Percentiles rank a stretch among this genome's conserved stretches.
These are phyloP conservation scores for Blastobotrys capitulatus DNA, from an alignment of 1,139 yeast species.

Conservation along the genomic window DNA sequence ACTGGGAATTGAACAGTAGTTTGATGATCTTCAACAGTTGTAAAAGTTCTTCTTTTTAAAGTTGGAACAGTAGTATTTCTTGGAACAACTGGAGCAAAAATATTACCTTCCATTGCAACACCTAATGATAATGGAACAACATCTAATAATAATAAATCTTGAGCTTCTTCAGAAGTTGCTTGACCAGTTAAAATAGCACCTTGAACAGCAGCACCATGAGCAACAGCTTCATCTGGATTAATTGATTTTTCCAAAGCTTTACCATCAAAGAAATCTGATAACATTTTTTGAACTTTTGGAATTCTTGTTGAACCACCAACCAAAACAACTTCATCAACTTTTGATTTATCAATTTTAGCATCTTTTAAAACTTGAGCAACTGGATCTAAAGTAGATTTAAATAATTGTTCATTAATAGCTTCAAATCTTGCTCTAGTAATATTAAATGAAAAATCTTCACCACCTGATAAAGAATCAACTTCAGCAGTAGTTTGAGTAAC, in stretches of 20 bases:
- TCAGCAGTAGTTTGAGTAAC: conserved; percentile 83
- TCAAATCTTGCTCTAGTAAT: conserved; percentile 91
- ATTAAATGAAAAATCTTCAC: conserved; percentile 75
- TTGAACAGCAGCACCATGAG: conserved; percentile 99
- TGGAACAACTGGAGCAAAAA: conserved; percentile 98
- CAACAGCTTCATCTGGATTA: conserved; percentile 96
- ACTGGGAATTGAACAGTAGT: conserved; percentile 99
- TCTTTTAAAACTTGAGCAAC: conserved; percentile 84
- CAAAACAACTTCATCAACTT: conserved; percentile 78
- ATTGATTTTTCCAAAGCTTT: conserved; percentile 85
- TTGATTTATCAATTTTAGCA: conserved; percentile 69
- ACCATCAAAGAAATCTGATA: conserved; percentile 83
- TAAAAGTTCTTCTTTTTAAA: conserved; percentile 99
- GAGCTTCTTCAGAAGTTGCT: conserved; percentile 94
- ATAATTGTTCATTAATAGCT: conserved; percentile 76
- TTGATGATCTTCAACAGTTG: conserved; percentile 99
- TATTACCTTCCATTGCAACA: conserved; percentile 99
- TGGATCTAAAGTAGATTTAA: conserved; percentile 82
- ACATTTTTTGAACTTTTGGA: conserved; percentile 86
- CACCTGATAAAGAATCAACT: conserved; percentile 75
- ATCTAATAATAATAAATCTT: conserved; percentile 95
- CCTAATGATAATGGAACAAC: conserved; percentile 98
- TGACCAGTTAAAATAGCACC: conserved; percentile 99
- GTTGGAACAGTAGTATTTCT: conserved; percentile 99
- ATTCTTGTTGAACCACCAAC: conserved; percentile 95